Evolutionary conservation across 139 green algal genomes (phyloP), one percentile per base, ranked within the genome.

Genomic region (Spirogloea muscicola): DNA sequence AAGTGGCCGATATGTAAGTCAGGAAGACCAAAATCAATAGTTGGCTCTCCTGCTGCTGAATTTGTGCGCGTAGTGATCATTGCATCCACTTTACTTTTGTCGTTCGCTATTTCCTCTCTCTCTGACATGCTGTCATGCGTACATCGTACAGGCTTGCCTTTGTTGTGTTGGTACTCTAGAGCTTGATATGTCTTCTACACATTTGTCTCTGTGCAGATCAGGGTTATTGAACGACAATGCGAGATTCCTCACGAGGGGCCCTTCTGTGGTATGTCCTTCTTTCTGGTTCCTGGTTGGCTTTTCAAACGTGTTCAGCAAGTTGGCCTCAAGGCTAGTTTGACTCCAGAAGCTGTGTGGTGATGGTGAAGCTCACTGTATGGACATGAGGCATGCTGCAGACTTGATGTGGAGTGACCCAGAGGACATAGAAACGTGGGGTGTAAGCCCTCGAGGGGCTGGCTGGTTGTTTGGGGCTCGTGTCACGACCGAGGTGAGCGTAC

Each of bases 391-490:
- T n/a, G n/a, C n/a, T n/a, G 36, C 67, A 78, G 95, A 99, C 82
- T 86, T 99, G 0, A 96, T 99, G 93, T 99, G 95, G 95, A 91
- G 81, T 58, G 95, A 99, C 77, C 95, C 95, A 2, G 95, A 99
- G 84, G 95, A 99, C 75, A 96, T 98, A 41, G 94, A 98, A 49
- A 92, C 90, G 3, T 99, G 95, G 95, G 90, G 90, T 3, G 88
- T 98, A 49, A 91, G 80, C 52, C 93, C 93, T 2, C 82, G 93
- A 18, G 93, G 93, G 0, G 93, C 93, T 16, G 95, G 95, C 31
- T 99, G 94, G 93, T 87, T 98, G 31, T 99, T 99, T 87, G 95
- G 95, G 9, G 68, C 74, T 6, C 83, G 86, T 49, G 94, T 99
- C 3, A 94, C 91, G 1, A 73, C 82, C 0, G 94, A 99, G 80